Evolutionary conservation across 371 early-diverging fungal genomes (phyloP).

Genomic region (Actinomucor elegans): DNA sequence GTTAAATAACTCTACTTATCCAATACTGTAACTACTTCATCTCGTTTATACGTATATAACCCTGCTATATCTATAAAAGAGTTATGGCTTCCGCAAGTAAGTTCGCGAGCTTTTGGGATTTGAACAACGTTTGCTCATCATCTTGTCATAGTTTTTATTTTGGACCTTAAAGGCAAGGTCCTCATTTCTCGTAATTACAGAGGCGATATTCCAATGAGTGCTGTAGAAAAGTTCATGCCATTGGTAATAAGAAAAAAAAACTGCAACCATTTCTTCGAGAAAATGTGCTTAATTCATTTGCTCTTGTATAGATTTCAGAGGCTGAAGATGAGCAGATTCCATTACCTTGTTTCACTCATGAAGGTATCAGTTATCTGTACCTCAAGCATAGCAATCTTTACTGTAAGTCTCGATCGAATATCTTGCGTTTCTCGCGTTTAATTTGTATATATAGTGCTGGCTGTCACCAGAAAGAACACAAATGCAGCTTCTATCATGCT

Average conservation of each 20-base stretch:
- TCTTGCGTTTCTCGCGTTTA: not conserved
- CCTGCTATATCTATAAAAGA: not conserved
- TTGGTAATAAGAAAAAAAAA: slow-evolving; percentile 51
- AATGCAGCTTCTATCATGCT: slow-evolving; percentile 94
- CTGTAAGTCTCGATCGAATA: slow-evolving; percentile 55
- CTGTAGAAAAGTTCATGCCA: slow-evolving; percentile 97
- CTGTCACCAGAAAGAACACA: slow-evolving; percentile 95
- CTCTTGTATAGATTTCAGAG: slow-evolving; percentile 54
- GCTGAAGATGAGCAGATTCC: slow-evolving; percentile 93
- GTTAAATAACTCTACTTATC: too few relatives aligned
- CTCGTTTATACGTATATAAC: too few relatives aligned
- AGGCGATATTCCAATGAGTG: slow-evolving; percentile 91
- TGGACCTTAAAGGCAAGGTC: slow-evolving; percentile 95
- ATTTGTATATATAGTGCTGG: slow-evolving; percentile 74
- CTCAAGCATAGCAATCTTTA: slow-evolving; percentile 94
- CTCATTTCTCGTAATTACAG: slow-evolving; percentile 94
- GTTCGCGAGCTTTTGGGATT: not conserved
- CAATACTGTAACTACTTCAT: too few relatives aligned
- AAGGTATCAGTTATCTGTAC: slow-evolving; percentile 94
- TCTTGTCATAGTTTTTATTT: slow-evolving; percentile 82
- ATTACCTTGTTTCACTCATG: slow-evolving; percentile 89
- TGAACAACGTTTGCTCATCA: too few relatives aligned
- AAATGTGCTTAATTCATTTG: not conserved
- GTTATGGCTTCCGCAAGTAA: slow-evolving; percentile 30
- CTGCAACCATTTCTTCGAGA: not conserved